Percentiles rank a stretch among this genome's conserved stretches.
Conservation (phyloP, 257 asterid genomes). For the Euphrasia confusa region DNA sequence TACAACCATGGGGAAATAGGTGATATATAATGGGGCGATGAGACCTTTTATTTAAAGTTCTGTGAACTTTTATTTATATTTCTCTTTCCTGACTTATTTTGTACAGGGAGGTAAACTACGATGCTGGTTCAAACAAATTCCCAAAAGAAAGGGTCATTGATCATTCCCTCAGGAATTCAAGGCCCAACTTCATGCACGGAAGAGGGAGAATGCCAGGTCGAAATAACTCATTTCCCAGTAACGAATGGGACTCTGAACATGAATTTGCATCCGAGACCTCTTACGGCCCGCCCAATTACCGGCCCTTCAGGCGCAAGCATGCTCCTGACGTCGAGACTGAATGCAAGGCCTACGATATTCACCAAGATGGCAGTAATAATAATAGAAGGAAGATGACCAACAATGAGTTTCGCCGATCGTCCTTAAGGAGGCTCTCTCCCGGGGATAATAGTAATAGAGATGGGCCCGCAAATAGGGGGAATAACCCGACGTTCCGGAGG, state of each 20-base stretch:
- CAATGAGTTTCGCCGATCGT: conserved; percentile 45
- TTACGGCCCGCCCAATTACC: conserved; percentile 42
- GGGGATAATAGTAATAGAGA: conserved; percentile 38
- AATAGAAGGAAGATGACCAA: conserved; percentile 47
- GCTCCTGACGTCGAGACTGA: conserved; percentile 45
- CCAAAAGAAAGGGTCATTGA: conserved; percentile 49
- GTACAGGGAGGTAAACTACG: conserved; percentile 57
- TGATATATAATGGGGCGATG: conserved; percentile 25
- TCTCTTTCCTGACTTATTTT: neutral
- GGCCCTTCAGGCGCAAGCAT: conserved; percentile 47
- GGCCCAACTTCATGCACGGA: conserved; percentile 52
- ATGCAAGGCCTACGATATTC: conserved; percentile 38
- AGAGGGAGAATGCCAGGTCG: conserved; percentile 67
- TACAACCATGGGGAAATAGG: conserved; percentile 58
- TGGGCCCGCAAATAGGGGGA: conserved; percentile 38
- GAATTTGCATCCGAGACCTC: conserved; percentile 49
- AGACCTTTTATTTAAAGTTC: neutral
- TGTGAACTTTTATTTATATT: neutral
- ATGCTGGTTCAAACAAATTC: conserved; percentile 51
- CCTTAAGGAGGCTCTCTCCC: conserved; percentile 56
- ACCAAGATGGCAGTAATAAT: conserved; percentile 31
- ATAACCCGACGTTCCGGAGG: conserved; percentile 38
- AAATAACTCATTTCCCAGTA: conserved; percentile 35
- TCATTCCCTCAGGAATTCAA: conserved; percentile 41
- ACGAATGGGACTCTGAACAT: conserved; percentile 61